Percentiles rank a stretch among this genome's conserved stretches.
phyloP scores from a whole-genome alignment of 306 rosid genomes.

The Fagus sylvatica region DNA sequence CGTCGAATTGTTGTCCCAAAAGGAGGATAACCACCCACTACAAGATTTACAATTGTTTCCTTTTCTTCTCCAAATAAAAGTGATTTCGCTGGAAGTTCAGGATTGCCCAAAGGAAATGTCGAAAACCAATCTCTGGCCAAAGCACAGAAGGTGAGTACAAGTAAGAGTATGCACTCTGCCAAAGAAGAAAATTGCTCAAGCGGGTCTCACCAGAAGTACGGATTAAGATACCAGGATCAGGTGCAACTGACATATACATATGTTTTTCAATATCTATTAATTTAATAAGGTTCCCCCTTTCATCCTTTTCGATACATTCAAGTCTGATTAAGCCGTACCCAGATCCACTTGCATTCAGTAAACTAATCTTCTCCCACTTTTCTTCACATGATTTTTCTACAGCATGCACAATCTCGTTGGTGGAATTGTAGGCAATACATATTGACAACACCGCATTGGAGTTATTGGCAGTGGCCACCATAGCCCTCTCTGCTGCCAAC shows the following conservation, averaged over 20 bases:
- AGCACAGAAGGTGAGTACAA: slow-evolving; percentile 39
- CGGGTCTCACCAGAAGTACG: slow-evolving; percentile 53
- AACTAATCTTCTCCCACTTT: slow-evolving; percentile 34
- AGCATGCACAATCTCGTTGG: slow-evolving; percentile 50
- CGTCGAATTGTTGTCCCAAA: neutral
- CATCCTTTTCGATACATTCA: slow-evolving; percentile 26
- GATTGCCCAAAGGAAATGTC: slow-evolving; percentile 40
- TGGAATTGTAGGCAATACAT: slow-evolving; percentile 48
- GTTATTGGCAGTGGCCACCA: slow-evolving; percentile 44
- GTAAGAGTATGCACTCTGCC: slow-evolving; percentile 41
- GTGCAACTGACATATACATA: slow-evolving; percentile 36
- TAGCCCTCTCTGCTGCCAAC: slow-evolving; percentile 39
- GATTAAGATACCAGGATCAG: slow-evolving; percentile 39
- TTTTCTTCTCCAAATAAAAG: slow-evolving; percentile 40
- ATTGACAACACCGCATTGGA: slow-evolving; percentile 32
- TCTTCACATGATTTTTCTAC: slow-evolving; percentile 40
- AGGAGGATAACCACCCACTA: neutral
- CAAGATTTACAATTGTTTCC: slow-evolving; percentile 29
- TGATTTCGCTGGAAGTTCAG: slow-evolving; percentile 44
- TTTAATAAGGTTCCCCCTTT: slow-evolving; percentile 19
- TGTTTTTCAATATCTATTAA: slow-evolving; percentile 41
- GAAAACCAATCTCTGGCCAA: slow-evolving; percentile 53
- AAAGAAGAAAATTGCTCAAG: slow-evolving; percentile 52
- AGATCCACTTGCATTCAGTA: slow-evolving; percentile 16
- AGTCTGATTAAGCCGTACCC: slow-evolving; percentile 23